These are phyloP conservation scores for Russula earlei DNA, from an alignment of 768 basidiomycete species.

Conservation along the genomic window DNA sequence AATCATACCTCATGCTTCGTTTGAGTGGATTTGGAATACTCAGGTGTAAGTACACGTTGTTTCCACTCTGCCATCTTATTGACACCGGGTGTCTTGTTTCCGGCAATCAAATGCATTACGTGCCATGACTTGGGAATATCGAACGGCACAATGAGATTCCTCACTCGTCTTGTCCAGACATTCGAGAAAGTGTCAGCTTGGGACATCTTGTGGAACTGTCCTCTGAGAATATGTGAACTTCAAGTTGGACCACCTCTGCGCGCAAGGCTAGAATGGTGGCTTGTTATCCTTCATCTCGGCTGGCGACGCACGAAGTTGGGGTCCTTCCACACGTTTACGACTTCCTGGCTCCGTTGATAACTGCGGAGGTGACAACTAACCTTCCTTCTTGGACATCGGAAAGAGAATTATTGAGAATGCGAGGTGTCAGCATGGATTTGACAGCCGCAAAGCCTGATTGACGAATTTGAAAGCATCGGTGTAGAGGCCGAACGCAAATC, in stretches of 20 bases:
- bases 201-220: conserved; percentile 45
- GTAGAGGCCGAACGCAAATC: not conserved
- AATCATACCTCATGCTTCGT: conserved; percentile 1
- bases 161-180: conserved; percentile 55
- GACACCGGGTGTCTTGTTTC: conserved; percentile 45
- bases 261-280: conserved; percentile 53
- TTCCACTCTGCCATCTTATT: conserved; percentile 27
- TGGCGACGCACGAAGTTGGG: conserved; percentile 62
- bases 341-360: conserved; percentile 46
- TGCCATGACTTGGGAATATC: conserved; percentile 29
- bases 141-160: conserved; percentile 19
- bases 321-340: conserved; percentile 67
- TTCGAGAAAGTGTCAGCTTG: conserved; percentile 58
- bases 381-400: conserved; percentile 31
- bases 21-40: conserved; percentile 3
- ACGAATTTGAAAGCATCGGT: not conserved
- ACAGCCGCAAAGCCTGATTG: conserved; percentile 22
- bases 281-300: conserved; percentile 42
- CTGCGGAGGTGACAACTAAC: conserved; percentile 43
- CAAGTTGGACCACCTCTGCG: conserved; percentile 69
- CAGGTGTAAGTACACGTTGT: conserved; percentile 14
- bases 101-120: conserved; percentile 36
- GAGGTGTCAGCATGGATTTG: conserved; percentile 50
- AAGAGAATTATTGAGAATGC: conserved; percentile 37
- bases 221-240: conserved; percentile 6